A percentile compares a stretch with the other conserved stretches of the same genome.
These are phyloP conservation scores for Neurospora sp. DNA, from an alignment of 495 filamentous ascomycete species.

Conservation along the genomic window DNA sequence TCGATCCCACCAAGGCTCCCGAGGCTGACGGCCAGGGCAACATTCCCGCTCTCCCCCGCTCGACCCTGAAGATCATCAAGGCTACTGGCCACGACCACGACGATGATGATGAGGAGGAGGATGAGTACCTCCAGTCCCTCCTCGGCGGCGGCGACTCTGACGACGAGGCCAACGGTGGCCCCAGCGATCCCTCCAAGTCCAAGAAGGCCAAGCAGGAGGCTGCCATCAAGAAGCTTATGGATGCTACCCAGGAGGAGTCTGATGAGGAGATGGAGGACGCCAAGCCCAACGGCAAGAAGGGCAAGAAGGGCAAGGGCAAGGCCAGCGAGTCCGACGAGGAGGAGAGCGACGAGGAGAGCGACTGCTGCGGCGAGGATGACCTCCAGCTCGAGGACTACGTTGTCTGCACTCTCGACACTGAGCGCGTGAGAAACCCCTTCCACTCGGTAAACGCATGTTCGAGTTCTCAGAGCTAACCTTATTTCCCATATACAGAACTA, in stretches of 20 bases:
- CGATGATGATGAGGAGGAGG: slow-evolving; percentile 52
- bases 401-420: slow-evolving; percentile 85
- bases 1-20: slow-evolving; percentile 74
- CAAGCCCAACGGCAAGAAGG: slow-evolving; percentile 46
- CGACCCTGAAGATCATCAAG: slow-evolving; percentile 85
- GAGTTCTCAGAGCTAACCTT: not conserved
- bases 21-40: slow-evolving; percentile 54
- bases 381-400: slow-evolving; percentile 76
- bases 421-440: slow-evolving; percentile 29
- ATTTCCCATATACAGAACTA: slow-evolving; percentile 49
- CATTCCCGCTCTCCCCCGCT: slow-evolving; percentile 51
- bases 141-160: slow-evolving; percentile 50
- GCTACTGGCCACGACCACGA: slow-evolving; percentile 43
- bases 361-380: slow-evolving; percentile 45
- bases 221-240: slow-evolving; percentile 60
- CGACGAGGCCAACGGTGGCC: slow-evolving; percentile 71
- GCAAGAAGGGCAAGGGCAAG: slow-evolving; percentile 58
- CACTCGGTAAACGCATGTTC: not conserved
- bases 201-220: slow-evolving; percentile 71
- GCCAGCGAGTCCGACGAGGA: slow-evolving; percentile 56
- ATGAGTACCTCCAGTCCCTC: slow-evolving; percentile 39
- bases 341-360: slow-evolving; percentile 38
- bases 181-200: slow-evolving; percentile 78
- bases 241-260: slow-evolving; percentile 47
- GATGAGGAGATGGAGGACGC: slow-evolving; percentile 51